Evolutionary conservation across 1,284 basidiomycete genomes (phyloP), one percentile per base, ranked within the genome.

Genomic region (Tremellales sp.): DNA sequence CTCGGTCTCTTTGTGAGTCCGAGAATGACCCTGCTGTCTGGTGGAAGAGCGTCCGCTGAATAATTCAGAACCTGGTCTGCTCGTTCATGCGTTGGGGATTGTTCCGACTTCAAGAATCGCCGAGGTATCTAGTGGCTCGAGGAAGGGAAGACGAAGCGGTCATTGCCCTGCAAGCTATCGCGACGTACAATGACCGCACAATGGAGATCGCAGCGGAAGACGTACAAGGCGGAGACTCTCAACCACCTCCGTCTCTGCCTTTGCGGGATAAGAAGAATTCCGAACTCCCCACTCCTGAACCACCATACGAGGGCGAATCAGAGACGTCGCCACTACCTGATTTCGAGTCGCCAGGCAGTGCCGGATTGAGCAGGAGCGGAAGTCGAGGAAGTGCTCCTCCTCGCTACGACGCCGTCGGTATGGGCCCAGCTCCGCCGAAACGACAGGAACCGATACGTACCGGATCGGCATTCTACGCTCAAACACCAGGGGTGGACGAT

Each of bases 71-170:
- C 13, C 75, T 93, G 13, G 70, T 78, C 2, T 94, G 97, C 84
- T 91, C 92, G 65, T 67, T 87, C 21, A 84, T 84, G 2, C 86
- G 93, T 15, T 87, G 94, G 55, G 76, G 88, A 8, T 85, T 97
- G 70, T 96, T 97, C 79, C 82, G 83, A 8, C 76, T 98, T 15
- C 85, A 94, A 67, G 94, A 98, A 74, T 94, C 90, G 0, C 92
- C 94, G 8, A 83, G 90, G 29, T 94, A 84, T 64, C 84, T 97
- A 48, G 89, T 92, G 11, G 83, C 89, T 40, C 84, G 86, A 0
- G 89, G 89, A 8, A 80, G 89, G 26, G 82, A 81, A 25, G 80
- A 83, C 46, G 90, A 94, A 63, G 92, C 92, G 0, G 74, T 92
- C 36, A 81, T 86, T 54, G 84, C 84, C 2, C 78, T 97, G 0